Base-by-base conservation (phyloP, 495 filamentous ascomycete species). In the Xylaria castorea region DNA sequence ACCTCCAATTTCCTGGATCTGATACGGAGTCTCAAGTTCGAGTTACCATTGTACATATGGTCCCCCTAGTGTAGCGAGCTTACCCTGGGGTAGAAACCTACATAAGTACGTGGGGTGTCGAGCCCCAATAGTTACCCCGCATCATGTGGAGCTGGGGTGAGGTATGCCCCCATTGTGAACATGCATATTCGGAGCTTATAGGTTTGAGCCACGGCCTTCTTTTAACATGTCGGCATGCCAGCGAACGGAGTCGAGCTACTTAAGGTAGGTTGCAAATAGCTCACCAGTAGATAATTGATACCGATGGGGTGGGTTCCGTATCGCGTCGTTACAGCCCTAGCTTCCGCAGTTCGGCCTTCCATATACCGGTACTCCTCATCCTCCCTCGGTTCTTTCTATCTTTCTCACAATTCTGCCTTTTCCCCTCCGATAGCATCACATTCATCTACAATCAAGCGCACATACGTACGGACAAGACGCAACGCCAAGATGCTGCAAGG, bases 401-500 rank as follows among this genome's bases (percentile, higher is more conserved):
- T 14, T 70, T 1, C 20, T 48, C 34, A 57, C 20, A 42, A 60
- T 14, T 20, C 11, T 57, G 18, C 36, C 20, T 57, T 30, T 36
- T 40, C 6, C 5, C 34, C 50, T 27, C 36, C n/a, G 34, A 44
- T 42, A 25, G 30, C 11, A 30, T 44, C 34, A n/a, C 9, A 8
- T 20, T 57, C 34, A 53, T n/a, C 18, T 53, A 53, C 8, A 40
- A 5, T 18, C 16, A 55, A 11, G 40, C 69, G 46, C 32, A 71
- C 69, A 30, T 65, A 71, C 60, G 20, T 11, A 30, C 46, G 2
- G 6, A n/a, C 50, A 36, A 72, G 75, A 58, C 50, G 42, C 20
- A 69, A 67, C 27, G 73, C 78, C 65, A 86, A 80, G 60, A 92
- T 94, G 90, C 83, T 92, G 76, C 79, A 85, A 69, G 87, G 89